These are phyloP conservation scores for Colletotrichum theobromicola DNA, from an alignment of 2,329 filamentous ascomycete genomes.

Conservation along the genomic window DNA sequence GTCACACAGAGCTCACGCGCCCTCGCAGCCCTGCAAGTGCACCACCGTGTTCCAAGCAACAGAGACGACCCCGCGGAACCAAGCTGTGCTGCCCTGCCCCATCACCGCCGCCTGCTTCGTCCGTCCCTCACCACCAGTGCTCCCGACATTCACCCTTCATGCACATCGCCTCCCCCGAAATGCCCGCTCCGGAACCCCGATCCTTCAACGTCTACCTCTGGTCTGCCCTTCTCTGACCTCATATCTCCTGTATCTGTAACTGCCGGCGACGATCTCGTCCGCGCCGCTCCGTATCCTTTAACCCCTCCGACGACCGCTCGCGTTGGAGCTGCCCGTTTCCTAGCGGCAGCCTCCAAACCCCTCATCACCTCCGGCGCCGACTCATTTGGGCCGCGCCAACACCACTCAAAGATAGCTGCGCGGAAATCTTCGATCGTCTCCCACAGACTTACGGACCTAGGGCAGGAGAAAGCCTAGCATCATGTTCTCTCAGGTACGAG, in stretches of 20 bases:
- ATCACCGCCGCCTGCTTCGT: slow-evolving; percentile 3
- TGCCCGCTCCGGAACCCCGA: slow-evolving; percentile 6
- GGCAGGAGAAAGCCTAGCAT: background rate
- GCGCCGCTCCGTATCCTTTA: background rate
- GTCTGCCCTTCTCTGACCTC: background rate
- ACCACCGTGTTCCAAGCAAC: no score
- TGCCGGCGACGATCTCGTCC: background rate
- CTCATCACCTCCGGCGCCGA: slow-evolving; percentile 8
- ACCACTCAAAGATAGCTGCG: background rate
- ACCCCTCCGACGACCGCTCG: background rate
- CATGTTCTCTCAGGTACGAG: slow-evolving; percentile 16
- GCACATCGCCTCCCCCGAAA: slow-evolving; percentile 5
- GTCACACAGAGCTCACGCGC: background rate
- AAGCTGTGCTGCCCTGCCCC: slow-evolving; percentile 10
- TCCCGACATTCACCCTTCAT: background rate
- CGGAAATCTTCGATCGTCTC: background rate
- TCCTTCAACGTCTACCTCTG: background rate
- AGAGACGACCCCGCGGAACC: slow-evolving; percentile 4
- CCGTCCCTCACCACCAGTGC: slow-evolving; percentile 4
- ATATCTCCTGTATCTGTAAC: background rate
- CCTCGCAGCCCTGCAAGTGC: background rate
- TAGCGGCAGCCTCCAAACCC: background rate
- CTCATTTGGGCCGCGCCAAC: background rate
- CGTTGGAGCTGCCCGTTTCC: background rate
- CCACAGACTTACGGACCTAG: background rate